Evolutionary conservation across 2,329 filamentous ascomycete species (phyloP).

Genomic region (Hymenoscyphus albidus): DNA sequence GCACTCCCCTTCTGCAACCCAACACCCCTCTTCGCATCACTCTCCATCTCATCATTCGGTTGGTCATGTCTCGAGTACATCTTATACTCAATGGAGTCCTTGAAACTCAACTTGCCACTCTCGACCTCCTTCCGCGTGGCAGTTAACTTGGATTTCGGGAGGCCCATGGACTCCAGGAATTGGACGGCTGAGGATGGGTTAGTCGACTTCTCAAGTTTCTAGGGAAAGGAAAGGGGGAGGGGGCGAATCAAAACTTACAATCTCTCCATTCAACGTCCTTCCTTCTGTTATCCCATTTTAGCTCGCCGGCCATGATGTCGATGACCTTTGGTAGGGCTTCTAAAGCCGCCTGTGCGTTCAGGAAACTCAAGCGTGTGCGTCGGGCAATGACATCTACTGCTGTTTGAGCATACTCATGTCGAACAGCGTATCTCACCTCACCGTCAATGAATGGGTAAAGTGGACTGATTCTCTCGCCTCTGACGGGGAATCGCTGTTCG

Average conservation of each 20-base stretch:
- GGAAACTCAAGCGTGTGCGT: conserved; percentile 78
- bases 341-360: conserved; percentile 86
- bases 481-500: conserved; percentile 73
- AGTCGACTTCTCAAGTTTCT: background rate
- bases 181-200: conserved; percentile 43
- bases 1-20: conserved; percentile 17
- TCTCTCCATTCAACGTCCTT: conserved; percentile 81
- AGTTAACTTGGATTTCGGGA: conserved; percentile 56
- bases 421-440: conserved; percentile 82
- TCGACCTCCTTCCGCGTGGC: conserved; percentile 59
- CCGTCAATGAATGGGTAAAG: conserved; percentile 91
- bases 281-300: conserved; percentile 70
- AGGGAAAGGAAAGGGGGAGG: background rate
- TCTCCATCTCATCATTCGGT: conserved; percentile 38
- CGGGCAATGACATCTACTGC: conserved; percentile 84
- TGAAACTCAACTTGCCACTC: conserved; percentile 55
- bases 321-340: conserved; percentile 82
- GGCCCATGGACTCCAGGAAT: conserved; percentile 62
- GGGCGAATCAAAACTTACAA: conserved; percentile 42
- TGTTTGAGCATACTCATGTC: conserved; percentile 88
- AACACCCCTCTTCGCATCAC: conserved; percentile 24
- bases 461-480: conserved; percentile 72
- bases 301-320: conserved; percentile 82
- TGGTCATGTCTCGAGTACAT: conserved; percentile 60
- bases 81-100: conserved; percentile 54